Percentiles rank a stretch among this genome's conserved stretches.
Evolutionary conservation across 2,329 filamentous ascomycete species (phyloP).

Genomic region (Camillea tinctor): DNA sequence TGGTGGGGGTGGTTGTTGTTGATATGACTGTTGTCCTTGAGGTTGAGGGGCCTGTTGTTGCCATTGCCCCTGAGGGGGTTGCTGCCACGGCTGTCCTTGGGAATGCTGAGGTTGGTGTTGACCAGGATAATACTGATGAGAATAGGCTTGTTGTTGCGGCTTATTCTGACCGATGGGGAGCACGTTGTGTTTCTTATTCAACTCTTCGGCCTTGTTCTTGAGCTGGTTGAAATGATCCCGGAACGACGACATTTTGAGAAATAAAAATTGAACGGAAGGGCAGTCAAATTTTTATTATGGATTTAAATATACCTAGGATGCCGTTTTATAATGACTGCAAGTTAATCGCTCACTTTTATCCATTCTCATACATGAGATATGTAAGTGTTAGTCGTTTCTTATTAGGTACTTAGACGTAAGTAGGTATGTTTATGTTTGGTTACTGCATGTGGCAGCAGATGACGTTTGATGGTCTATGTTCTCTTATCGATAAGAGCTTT

Average conservation of each 20-base stretch:
- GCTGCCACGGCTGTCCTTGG: too few species aligned
- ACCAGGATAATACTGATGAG: conserved; percentile 21
- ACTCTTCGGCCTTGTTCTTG: conserved; percentile 38
- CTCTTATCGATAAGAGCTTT: too few species aligned
- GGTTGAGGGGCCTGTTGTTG: conserved; percentile 9
- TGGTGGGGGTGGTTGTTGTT: conserved; percentile 16
- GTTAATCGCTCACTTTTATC: too few species aligned
- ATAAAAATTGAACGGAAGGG: background rate
- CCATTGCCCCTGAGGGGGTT: conserved; percentile 7
- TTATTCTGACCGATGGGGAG: conserved; percentile 22
- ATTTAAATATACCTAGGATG: too few species aligned
- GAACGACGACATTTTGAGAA: conserved; percentile 25
- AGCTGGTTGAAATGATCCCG: conserved; percentile 36
- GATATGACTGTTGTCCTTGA: conserved; percentile 17
- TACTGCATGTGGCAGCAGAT: too few species aligned
- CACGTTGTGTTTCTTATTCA: conserved; percentile 32
- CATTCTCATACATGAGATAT: too few species aligned
- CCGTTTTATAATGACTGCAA: too few species aligned
- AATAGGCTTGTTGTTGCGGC: conserved; percentile 16
- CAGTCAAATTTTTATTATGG: too few species aligned
- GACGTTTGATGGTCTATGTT: too few species aligned
- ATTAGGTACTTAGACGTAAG: too few species aligned
- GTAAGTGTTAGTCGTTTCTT: too few species aligned
- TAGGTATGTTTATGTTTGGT: too few species aligned
- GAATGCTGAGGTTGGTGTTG: conserved; percentile 16